phyloP scores from a whole-genome alignment of 2,329 filamentous ascomycete species.

The Botryotinia globosa region DNA sequence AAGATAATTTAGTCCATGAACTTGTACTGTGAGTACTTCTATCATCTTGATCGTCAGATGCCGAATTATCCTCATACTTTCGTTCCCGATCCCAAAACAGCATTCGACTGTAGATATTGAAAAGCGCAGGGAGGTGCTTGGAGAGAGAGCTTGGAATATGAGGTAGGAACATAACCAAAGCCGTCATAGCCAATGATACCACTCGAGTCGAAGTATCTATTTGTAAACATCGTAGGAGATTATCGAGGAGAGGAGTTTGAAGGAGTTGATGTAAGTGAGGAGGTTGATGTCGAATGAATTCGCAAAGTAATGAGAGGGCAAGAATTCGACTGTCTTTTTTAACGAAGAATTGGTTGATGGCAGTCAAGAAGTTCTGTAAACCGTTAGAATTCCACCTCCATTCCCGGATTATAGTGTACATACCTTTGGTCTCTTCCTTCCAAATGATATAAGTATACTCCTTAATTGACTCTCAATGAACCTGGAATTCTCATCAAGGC shows the following conservation, averaged over 20 bases:
- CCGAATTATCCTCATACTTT: constrained; percentile 20
- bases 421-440: constrained; percentile 66
- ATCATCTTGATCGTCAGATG: constrained; percentile 30
- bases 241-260: constrained; percentile 68
- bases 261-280: constrained; percentile 72
- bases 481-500: constrained; percentile 44
- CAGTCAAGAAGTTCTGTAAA: constrained; percentile 60
- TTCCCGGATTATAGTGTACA: constrained; percentile 14
- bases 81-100: constrained; percentile 67
- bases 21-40: constrained; percentile 41
- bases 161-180: constrained; percentile 76
- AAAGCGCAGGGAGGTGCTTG: constrained; percentile 67
- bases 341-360: constrained; percentile 64
- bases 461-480: constrained; percentile 46
- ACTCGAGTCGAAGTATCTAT: constrained; percentile 74
- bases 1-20: constrained; percentile 64
- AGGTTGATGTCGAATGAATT: constrained; percentile 73
- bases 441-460: constrained; percentile 46
- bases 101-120: constrained; percentile 77
- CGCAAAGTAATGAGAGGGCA: constrained; percentile 64
- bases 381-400: constrained; percentile 28
- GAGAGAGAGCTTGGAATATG: constrained; percentile 74
- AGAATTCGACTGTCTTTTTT: constrained; percentile 62
- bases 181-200: constrained; percentile 71
- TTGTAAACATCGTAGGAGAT: constrained; percentile 71